Evolutionary conservation across 306 rosid species (phyloP).

Genomic region (Castanea mollissima): DNA sequence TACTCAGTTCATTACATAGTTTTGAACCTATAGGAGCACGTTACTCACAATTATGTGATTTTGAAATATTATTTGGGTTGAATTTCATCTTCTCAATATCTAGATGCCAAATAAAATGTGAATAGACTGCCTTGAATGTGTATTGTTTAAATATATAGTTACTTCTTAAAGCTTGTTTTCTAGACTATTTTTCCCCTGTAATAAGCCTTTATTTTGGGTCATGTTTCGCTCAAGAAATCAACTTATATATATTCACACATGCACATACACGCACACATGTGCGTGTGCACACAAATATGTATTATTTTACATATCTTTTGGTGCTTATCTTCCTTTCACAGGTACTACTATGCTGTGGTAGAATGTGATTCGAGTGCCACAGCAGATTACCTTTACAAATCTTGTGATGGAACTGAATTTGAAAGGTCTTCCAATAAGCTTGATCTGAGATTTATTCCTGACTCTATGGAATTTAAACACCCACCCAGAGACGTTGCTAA

Average conservation of each 20-base stretch:
- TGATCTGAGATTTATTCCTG: constrained; percentile 91
- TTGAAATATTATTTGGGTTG: background rate
- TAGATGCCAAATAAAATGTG: background rate
- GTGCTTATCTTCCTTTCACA: constrained; percentile 18
- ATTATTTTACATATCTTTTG: background rate
- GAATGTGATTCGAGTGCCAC: constrained; percentile 80
- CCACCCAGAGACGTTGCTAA: constrained; percentile 72
- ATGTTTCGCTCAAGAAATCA: background rate
- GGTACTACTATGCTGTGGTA: constrained; percentile 86
- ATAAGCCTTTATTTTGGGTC: background rate
- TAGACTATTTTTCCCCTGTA: background rate
- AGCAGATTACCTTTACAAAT: constrained; percentile 73
- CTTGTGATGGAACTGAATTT: constrained; percentile 79
- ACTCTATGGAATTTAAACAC: constrained; percentile 69
- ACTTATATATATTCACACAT: too few species aligned
- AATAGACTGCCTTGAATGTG: background rate
- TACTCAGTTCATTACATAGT: background rate
- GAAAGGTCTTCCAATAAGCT: constrained; percentile 73
- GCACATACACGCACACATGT: too few species aligned
- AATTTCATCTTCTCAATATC: background rate
- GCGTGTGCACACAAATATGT: background rate
- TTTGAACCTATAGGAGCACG: background rate
- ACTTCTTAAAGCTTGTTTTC: background rate
- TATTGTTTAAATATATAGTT: background rate
- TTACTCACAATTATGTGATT: background rate